A percentile compares a stretch with the other conserved stretches of the same genome.
These are phyloP conservation scores for Rhodotorula toruloides DNA, from an alignment of 768 basidiomycete species.

Conservation along the genomic window DNA sequence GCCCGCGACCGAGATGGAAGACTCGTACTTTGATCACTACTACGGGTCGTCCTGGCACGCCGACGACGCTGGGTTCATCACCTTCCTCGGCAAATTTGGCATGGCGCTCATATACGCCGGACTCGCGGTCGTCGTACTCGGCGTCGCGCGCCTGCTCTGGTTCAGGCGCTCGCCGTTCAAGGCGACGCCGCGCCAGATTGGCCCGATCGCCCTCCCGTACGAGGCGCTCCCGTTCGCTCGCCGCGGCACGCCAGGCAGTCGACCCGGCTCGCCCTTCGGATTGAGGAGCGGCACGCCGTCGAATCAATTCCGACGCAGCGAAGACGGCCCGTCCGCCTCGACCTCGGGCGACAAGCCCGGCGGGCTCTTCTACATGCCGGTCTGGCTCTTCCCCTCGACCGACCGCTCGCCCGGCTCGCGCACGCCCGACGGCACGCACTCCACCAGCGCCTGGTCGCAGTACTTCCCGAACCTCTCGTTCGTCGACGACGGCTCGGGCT, in stretches of 20 bases:
- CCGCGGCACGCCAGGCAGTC: conserved; percentile 24
- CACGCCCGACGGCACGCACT: not conserved
- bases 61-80: conserved; percentile 87
- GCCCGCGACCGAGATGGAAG: conserved; percentile 68
- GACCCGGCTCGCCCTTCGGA: conserved; percentile 2
- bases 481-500: conserved; percentile 4
- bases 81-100: conserved; percentile 83
- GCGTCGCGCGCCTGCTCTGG: conserved; percentile 53
- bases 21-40: conserved; percentile 93
- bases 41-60: conserved; percentile 99
- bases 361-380: conserved; percentile 35
- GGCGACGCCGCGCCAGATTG: conserved; percentile 15
- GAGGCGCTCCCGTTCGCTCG: conserved; percentile 20
- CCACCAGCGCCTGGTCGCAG: conserved; percentile 16
- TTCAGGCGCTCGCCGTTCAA: conserved; percentile 24
- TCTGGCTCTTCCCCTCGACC: conserved; percentile 28
- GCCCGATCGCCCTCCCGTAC: conserved; percentile 36
- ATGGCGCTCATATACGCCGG: conserved; percentile 82
- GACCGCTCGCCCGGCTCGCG: not conserved
- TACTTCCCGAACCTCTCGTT: conserved; percentile 33
- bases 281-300: not conserved
- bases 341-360: not conserved
- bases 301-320: not conserved
- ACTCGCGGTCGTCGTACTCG: conserved; percentile 63
- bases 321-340: conserved; percentile 11